Conservation (phyloP, 495 filamentous ascomycete genomes). For the Talaromyces proteolyticus region DNA sequence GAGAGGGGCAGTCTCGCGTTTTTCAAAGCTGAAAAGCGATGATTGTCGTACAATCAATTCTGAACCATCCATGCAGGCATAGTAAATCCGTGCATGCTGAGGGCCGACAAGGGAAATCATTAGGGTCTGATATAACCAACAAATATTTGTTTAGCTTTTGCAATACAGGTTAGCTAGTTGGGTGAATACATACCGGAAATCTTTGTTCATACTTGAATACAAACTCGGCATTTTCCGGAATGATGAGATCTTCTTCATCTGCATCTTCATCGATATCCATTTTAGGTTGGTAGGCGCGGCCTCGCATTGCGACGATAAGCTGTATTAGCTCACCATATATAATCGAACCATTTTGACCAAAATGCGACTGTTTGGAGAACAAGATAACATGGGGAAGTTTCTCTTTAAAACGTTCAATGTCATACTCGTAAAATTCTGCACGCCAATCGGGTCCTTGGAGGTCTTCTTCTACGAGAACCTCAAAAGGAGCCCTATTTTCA, state of each 20-base stretch:
- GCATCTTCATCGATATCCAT: neutral
- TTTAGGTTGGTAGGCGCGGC: neutral
- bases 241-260: neutral
- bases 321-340: neutral
- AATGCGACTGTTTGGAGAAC: neutral
- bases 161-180: neutral
- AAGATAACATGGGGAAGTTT: constrained; percentile 4
- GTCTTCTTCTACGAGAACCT: too few relatives aligned
- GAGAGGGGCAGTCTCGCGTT: neutral
- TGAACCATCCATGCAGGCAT: constrained; percentile 9
- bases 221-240: neutral
- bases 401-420: neutral
- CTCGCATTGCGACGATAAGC: neutral
- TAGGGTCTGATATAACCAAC: neutral
- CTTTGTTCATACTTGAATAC: constrained; percentile 2
- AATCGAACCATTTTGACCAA: neutral
- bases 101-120: constrained; percentile 5
- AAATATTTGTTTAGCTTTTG: neutral
- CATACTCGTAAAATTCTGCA: neutral
- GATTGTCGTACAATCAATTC: constrained; percentile 8
- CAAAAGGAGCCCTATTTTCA: neutral
- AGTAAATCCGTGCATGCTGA: constrained; percentile 9
- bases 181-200: neutral
- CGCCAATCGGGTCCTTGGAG: too few relatives aligned
- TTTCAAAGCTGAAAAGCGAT: neutral